Conservation (phyloP, 257 asterid genomes). For the Solanum tarijense region DNA sequence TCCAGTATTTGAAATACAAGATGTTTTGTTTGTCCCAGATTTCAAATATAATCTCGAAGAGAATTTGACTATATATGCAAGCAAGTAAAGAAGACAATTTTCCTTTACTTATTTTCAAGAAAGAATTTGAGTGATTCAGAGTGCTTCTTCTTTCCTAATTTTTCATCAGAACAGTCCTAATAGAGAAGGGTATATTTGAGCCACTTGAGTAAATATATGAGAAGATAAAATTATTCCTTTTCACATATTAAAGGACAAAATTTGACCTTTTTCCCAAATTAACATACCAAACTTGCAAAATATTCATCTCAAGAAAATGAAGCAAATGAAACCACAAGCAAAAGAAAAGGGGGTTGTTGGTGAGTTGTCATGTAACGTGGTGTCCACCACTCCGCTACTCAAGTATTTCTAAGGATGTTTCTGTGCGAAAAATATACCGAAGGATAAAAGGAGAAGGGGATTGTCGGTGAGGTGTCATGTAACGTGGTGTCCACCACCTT, state of each 20-base stretch:
- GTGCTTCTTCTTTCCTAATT: not conserved
- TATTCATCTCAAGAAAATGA: not conserved
- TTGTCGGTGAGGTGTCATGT: too few relatives aligned
- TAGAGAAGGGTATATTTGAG: not conserved
- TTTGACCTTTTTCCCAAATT: not conserved
- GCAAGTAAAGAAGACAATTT: not conserved
- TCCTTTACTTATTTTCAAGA: not conserved
- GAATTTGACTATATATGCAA: not conserved
- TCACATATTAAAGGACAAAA: not conserved
- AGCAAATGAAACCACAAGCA: not conserved
- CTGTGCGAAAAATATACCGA: accelerated
- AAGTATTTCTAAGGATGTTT: not conserved
- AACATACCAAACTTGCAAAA: not conserved
- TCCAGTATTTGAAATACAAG: too few relatives aligned
- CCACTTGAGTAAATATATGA: not conserved
- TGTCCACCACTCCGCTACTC: not conserved
- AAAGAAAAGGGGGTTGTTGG: not conserved
- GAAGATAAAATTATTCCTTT: not conserved
- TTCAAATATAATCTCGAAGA: not conserved
- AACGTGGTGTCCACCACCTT: too few relatives aligned
- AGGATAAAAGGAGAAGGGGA: not conserved
- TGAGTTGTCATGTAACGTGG: not conserved
- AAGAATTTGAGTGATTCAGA: not conserved
- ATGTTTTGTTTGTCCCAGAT: too few relatives aligned
- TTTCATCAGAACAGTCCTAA: not conserved